A percentile compares a stretch with the other conserved stretches of the same genome.
These are phyloP conservation scores for Fagopyrum tataricum DNA, from an alignment of 148 eudicot species.

Conservation along the genomic window DNA sequence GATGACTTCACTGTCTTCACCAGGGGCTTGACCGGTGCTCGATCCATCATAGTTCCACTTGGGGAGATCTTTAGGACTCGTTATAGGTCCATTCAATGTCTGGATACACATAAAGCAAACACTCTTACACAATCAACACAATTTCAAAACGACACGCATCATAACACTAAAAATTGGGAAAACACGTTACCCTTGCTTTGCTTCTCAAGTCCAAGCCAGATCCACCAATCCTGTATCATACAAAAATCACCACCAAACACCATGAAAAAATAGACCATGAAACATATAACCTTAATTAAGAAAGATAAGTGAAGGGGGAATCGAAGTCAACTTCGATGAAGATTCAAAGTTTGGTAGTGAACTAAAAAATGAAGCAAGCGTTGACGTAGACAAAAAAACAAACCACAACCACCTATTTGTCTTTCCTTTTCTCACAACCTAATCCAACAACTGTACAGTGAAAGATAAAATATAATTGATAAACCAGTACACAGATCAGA, in stretches of 20 bases:
- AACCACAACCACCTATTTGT: not conserved
- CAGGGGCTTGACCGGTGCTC: constrained; percentile 48
- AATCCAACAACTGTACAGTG: not conserved
- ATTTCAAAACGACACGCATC: not conserved
- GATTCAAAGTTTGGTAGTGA: not conserved
- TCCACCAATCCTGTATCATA: constrained; percentile 72
- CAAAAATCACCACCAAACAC: not conserved
- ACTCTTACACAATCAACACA: not conserved
- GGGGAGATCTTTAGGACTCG: constrained; percentile 32
- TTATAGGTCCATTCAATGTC: constrained; percentile 32
- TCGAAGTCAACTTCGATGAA: not conserved
- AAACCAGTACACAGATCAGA: not conserved
- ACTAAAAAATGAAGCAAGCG: not conserved
- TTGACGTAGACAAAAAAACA: not conserved
- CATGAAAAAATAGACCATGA: not conserved
- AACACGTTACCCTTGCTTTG: constrained; percentile 71
- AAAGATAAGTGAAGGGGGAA: not conserved
- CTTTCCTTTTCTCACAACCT: not conserved
- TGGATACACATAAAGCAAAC: not conserved
- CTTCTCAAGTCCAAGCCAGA: constrained; percentile 89
- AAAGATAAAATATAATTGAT: not conserved
- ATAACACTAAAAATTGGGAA: not conserved
- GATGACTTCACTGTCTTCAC: constrained; percentile 52
- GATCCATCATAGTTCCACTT: constrained; percentile 59
- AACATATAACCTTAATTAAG: not conserved